Percentiles rank a stretch among this genome's conserved stretches.
phyloP scores from a whole-genome alignment of 345 rosid genomes.

The Gossypium raimondii region DNA sequence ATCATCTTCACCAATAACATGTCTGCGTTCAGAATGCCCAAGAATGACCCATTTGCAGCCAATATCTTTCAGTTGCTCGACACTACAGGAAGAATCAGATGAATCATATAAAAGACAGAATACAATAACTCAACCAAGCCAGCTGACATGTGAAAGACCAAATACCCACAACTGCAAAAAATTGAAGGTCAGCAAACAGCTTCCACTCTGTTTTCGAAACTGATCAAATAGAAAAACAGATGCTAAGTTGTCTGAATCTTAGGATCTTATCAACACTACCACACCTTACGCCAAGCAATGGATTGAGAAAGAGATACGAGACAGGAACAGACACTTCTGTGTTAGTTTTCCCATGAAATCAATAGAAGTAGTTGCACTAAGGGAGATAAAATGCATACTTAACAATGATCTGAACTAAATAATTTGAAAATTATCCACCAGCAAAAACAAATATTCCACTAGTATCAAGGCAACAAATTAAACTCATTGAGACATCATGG shows the following conservation, averaged over 20 bases:
- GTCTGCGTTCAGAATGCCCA: slow-evolving; percentile 98
- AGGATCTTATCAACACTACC: not conserved
- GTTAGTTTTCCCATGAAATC: too few species aligned
- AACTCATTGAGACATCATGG: not conserved
- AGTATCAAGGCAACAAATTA: too few species aligned
- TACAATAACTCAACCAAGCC: not conserved
- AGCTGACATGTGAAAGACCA: not conserved
- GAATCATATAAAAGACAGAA: not conserved
- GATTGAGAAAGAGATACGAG: not conserved
- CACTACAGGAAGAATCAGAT: slow-evolving; percentile 40
- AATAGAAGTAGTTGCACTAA: too few species aligned
- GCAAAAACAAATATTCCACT: not conserved
- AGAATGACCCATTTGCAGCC: slow-evolving; percentile 98
- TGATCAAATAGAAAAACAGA: not conserved
- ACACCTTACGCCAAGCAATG: not conserved
- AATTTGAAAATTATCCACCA: not conserved
- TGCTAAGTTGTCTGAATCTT: not conserved
- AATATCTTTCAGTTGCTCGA: slow-evolving; percentile 82
- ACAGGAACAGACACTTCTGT: too few species aligned
- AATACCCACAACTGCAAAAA: not conserved
- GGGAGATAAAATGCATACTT: not conserved
- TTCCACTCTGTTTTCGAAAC: not conserved
- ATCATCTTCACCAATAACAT: slow-evolving; percentile 83
- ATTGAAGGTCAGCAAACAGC: not conserved
- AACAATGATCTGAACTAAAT: not conserved